A percentile compares a stretch with the other conserved stretches of the same genome.
phyloP scores from a whole-genome alignment of 805 yeast species.

The Yamadazyma nakazawae region DNA sequence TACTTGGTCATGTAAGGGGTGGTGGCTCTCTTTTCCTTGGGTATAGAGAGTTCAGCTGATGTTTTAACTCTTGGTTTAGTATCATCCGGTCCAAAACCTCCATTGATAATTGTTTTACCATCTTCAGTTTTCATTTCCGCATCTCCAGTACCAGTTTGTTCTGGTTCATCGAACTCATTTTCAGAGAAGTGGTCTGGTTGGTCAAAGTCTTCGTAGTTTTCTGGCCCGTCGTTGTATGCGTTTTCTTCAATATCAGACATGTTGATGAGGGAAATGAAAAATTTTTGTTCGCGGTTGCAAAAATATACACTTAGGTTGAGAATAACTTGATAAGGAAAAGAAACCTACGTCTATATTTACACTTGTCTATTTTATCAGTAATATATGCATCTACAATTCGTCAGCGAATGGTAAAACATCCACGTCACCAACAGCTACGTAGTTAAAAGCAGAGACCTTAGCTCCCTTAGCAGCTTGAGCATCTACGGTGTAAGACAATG shows the following conservation, averaged over 20 bases:
- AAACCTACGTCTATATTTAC: not conserved
- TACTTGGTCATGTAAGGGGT: constrained; percentile 99
- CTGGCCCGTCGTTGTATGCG: constrained; percentile 66
- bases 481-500: constrained; percentile 28
- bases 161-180: constrained; percentile 50
- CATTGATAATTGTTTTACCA: constrained; percentile 69
- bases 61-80: constrained; percentile 53
- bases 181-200: constrained; percentile 78
- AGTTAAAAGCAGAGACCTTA: constrained; percentile 64
- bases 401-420: constrained; percentile 83
- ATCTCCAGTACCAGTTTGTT: constrained; percentile 26
- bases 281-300: constrained; percentile 7
- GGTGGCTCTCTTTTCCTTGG: constrained; percentile 84
- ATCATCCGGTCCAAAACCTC: constrained; percentile 64
- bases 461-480: constrained; percentile 32
- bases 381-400: constrained; percentile 57
- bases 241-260: constrained; percentile 46
- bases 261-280: constrained; percentile 6
- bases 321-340: no score
- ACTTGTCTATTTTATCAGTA: not conserved
- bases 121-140: constrained; percentile 57
- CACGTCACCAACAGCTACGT: constrained; percentile 87
- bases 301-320: no score
- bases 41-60: constrained; percentile 77
- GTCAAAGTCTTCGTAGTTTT: constrained; percentile 76